A percentile compares a stretch with the other conserved stretches of the same genome.
These are phyloP conservation scores for Citrullus mucosospermus DNA, from an alignment of 306 rosid species.

Conservation along the genomic window DNA sequence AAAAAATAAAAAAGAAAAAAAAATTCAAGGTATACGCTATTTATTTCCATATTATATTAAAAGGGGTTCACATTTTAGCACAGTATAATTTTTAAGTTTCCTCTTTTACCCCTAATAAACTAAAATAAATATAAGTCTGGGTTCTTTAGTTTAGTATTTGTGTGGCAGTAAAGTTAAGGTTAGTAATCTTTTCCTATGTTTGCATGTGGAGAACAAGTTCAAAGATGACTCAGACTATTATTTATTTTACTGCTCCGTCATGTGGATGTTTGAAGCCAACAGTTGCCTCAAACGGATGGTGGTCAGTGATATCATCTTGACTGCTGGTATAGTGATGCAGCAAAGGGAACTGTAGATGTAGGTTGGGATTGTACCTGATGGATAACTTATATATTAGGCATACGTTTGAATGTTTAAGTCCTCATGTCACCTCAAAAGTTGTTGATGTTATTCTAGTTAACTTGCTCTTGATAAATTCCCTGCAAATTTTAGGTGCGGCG, in stretches of 20 bases:
- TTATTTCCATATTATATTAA: neutral
- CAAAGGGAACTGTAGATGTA: neutral
- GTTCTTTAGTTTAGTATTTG: neutral
- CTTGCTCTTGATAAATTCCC: neutral
- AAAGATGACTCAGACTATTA: neutral
- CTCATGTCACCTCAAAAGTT: neutral
- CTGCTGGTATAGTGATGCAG: neutral
- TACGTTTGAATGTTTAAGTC: neutral
- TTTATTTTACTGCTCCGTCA: neutral
- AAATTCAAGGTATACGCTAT: neutral
- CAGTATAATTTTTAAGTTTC: neutral
- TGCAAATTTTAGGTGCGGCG: conserved; percentile 70
- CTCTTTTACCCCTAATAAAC: neutral
- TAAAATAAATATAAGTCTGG: neutral
- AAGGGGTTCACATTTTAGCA: neutral
- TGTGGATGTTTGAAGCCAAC: neutral
- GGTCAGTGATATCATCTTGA: neutral
- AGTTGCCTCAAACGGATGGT: neutral
- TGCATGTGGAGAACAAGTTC: neutral
- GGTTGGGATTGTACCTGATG: neutral
- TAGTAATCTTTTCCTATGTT: neutral
- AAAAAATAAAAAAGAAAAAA: neutral
- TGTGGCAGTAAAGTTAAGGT: neutral
- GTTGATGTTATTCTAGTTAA: neutral
- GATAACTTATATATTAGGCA: neutral